These are phyloP conservation scores for Pichia kudriavzevii DNA, from an alignment of 1,139 yeast species.

Conservation along the genomic window DNA sequence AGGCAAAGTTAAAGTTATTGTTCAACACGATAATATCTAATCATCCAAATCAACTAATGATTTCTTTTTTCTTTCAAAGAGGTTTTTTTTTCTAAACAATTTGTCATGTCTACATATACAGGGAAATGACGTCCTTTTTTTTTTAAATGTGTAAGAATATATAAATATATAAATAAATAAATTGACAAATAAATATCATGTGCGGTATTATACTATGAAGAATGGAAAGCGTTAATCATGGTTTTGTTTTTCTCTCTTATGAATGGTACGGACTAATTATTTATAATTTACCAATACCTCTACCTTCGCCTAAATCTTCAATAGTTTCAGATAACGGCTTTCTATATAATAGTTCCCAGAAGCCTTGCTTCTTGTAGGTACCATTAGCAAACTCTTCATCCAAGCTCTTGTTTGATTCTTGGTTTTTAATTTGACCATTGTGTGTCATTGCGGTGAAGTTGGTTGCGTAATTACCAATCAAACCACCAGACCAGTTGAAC, in stretches of 20 bases:
- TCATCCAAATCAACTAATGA: background rate
- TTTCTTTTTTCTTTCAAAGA: too few species aligned
- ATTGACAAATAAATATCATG: slow-evolving; percentile 3
- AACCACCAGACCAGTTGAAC: slow-evolving; percentile 40
- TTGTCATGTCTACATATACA: background rate
- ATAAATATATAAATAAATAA: slow-evolving; percentile 3
- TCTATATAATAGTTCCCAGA: slow-evolving; percentile 79
- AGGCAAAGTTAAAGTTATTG: slow-evolving; percentile 34
- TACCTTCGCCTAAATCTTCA: slow-evolving; percentile 64
- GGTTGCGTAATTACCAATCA: slow-evolving; percentile 22
- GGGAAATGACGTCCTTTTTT: too few species aligned
- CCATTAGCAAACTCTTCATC: slow-evolving; percentile 32
- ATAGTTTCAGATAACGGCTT: slow-evolving; percentile 78
- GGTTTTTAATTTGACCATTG: slow-evolving; percentile 22
- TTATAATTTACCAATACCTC: slow-evolving; percentile 38
- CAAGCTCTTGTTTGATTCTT: slow-evolving; percentile 21
- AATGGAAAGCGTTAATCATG: slow-evolving; percentile 1
- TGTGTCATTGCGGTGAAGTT: slow-evolving; percentile 20
- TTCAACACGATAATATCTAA: slow-evolving; percentile 24
- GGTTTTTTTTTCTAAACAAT: too few species aligned
- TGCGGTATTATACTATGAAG: background rate
- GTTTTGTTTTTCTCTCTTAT: too few species aligned
- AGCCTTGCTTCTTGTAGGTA: slow-evolving; percentile 47
- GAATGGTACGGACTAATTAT: background rate
- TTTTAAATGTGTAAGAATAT: background rate